Conservation (phyloP, 805 yeast species). For the Diddensiella santjacobensis region DNA sequence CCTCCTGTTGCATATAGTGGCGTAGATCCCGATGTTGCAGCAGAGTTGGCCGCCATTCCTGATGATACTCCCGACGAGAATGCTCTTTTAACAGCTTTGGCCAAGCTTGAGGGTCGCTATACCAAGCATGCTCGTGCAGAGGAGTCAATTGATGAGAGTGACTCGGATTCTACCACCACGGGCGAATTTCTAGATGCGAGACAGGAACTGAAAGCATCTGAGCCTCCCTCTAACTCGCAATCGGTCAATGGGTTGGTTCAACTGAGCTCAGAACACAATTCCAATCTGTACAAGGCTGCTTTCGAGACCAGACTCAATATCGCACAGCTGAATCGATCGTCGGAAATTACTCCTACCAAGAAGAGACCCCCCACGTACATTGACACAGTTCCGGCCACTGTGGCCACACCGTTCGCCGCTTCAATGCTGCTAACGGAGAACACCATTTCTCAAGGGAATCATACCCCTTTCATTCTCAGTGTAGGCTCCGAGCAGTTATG, state of each 20-base stretch:
- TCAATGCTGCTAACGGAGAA: conserved; percentile 37
- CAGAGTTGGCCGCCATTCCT: conserved; percentile 45
- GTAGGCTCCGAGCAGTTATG: conserved; percentile 65
- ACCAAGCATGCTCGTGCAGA: conserved; percentile 6
- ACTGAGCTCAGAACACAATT: conserved; percentile 8
- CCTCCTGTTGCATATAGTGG: conserved; percentile 2
- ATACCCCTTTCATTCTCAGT: conserved; percentile 78
- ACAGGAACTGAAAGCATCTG: neutral
- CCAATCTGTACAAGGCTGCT: conserved; percentile 19
- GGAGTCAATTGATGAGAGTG: neutral
- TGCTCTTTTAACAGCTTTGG: conserved; percentile 70
- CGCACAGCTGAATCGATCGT: conserved; percentile 8
- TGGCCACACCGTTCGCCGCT: neutral
- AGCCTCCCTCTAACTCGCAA: neutral
- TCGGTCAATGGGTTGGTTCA: conserved; percentile 5
- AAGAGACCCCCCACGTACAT: too few species aligned
- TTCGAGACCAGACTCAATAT: conserved; percentile 19
- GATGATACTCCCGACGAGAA: conserved; percentile 68
- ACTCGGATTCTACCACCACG: neutral
- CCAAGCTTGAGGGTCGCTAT: conserved; percentile 69
- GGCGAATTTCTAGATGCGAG: neutral
- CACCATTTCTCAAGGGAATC: conserved; percentile 48
- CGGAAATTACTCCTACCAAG: neutral
- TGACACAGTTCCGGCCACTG: too few species aligned
- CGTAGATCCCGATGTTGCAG: conserved; percentile 13